Evolutionary conservation across 768 basidiomycete genomes (phyloP), one percentile per base, ranked within the genome.

Genomic region (Kwoniella dendrophila): DNA sequence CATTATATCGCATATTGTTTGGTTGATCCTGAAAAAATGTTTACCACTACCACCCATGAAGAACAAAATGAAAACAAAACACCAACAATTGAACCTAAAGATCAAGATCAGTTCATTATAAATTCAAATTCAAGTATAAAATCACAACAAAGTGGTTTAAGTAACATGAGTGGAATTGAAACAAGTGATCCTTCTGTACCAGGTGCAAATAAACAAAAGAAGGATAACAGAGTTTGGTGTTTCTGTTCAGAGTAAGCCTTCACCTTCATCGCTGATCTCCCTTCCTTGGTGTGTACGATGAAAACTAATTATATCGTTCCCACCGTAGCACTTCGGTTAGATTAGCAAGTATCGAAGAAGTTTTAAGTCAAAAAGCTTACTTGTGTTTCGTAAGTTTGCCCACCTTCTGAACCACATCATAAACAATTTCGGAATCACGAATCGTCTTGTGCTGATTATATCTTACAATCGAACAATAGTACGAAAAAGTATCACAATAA

Each of bases 341-440:
- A 45, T 80, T 90, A 47, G 85, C 88, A 10, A 85, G 87, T 43
- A 77, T 95, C 49, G 90, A 93, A 44, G 94, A 96, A 75, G 94
- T 96, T 2, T 82, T 96, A 73, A 88, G 87, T 78, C 87, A 88
- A 61, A 94, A 90, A 77, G 92, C 93, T 34, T 98, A 96, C 78
- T 84, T 96, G 51, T 92, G 92, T 80, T 92, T 94, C 59, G 75
- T 76, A 55, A 64, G 75, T 74, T 27, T 36, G 16, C 16, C 34
- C 34, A 36, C 6, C 20, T 43, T 7, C 6, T 43, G 7, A 43
- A 11, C 20, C 20, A 20, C 6, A 10, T 11, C 12, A 43, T 11
- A 43, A 36, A 20, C 41, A 14, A 43, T 14, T 43, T 43, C 20
- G 8, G 36, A n/a, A 14, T 43, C 41, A 20, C 20, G 8, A 43